phyloP scores from a whole-genome alignment of 169 alveolate genomes.

The Eimeria zaria region DNA sequence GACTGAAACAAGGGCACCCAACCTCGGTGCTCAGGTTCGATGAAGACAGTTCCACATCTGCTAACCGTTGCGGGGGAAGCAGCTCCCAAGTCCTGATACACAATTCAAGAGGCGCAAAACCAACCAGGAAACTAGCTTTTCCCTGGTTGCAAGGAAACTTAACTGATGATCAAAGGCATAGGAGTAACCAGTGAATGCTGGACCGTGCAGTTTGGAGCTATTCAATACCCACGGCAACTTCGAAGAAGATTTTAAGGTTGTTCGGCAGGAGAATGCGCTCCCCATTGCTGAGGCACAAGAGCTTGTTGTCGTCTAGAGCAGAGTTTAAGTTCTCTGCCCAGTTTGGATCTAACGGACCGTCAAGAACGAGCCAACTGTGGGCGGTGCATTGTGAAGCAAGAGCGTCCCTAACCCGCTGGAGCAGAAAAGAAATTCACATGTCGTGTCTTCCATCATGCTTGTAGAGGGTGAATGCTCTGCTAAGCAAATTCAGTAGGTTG shows the following conservation, averaged over 20 bases:
- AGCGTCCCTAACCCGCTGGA: slow-evolving; percentile 71
- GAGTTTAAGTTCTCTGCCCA: slow-evolving; percentile 98
- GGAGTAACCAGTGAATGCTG: background rate
- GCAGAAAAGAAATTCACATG: slow-evolving; percentile 30
- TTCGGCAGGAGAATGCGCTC: slow-evolving; percentile 96
- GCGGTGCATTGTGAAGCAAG: slow-evolving; percentile 86
- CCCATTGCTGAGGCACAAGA: slow-evolving; percentile 95
- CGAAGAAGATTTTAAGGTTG: slow-evolving; percentile 96
- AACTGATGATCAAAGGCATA: background rate
- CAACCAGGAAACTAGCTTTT: background rate
- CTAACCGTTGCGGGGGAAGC: slow-evolving; percentile 96
- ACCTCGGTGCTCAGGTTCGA: slow-evolving; percentile 93
- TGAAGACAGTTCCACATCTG: slow-evolving; percentile 94
- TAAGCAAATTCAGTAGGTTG: slow-evolving; percentile 44
- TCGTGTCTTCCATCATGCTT: background rate
- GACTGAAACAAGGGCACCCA: slow-evolving; percentile 95
- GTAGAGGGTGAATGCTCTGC: background rate
- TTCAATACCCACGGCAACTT: slow-evolving; percentile 88
- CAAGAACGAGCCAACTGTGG: slow-evolving; percentile 96
- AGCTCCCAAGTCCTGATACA: slow-evolving; percentile 92
- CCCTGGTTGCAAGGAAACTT: background rate
- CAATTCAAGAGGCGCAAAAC: slow-evolving; percentile 71
- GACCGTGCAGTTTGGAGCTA: background rate
- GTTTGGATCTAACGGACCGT: slow-evolving; percentile 98
- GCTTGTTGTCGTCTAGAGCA: slow-evolving; percentile 97